These are phyloP conservation scores for Wallacemonas sp. DNA, from an alignment of 208 protist genomes.

Conservation along the genomic window DNA sequence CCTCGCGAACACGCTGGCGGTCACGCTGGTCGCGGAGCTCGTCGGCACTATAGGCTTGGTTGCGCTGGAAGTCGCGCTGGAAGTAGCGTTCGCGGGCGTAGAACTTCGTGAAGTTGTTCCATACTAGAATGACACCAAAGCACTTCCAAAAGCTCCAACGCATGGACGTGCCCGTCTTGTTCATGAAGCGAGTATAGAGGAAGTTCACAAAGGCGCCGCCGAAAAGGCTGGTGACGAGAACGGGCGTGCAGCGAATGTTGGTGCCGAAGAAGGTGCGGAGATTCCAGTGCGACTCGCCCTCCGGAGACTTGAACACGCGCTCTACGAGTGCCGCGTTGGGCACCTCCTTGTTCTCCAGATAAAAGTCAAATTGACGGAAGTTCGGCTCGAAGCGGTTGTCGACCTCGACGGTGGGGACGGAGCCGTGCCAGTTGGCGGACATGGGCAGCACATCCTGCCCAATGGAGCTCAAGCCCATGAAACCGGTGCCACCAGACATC, in stretches of 20 bases:
- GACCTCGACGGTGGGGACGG: slow-evolving; percentile 61
- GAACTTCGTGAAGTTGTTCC: slow-evolving; percentile 89
- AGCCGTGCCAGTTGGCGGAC: slow-evolving; percentile 83
- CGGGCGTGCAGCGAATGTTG: slow-evolving; percentile 77
- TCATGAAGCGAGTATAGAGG: slow-evolving; percentile 78
- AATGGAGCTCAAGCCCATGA: slow-evolving; percentile 43
- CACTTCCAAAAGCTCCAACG: slow-evolving; percentile 83
- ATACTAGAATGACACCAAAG: slow-evolving; percentile 66
- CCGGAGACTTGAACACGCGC: slow-evolving; percentile 72
- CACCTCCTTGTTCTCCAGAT: slow-evolving; percentile 70
- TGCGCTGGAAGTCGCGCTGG: slow-evolving; percentile 86
- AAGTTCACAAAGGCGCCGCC: slow-evolving; percentile 77
- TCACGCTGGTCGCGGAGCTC: slow-evolving; percentile 85
- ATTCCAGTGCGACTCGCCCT: slow-evolving; percentile 78
- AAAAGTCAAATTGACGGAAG: slow-evolving; percentile 90
- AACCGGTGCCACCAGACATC: slow-evolving; percentile 43
- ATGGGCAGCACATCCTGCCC: slow-evolving; percentile 32
- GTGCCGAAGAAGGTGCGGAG: slow-evolving; percentile 61
- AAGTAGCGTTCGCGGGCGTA: slow-evolving; percentile 85
- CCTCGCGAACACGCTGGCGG: slow-evolving; percentile 82
- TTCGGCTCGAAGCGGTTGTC: slow-evolving; percentile 84
- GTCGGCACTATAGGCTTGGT: slow-evolving; percentile 84
- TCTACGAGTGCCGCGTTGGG: slow-evolving; percentile 65
- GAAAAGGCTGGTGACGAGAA: slow-evolving; percentile 71
- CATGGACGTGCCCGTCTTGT: slow-evolving; percentile 66